Percentiles rank a stretch among this genome's conserved stretches.
Conservation (phyloP, 108 stramenopile genomes). For the Fragilariopsis cylindrus region DNA sequence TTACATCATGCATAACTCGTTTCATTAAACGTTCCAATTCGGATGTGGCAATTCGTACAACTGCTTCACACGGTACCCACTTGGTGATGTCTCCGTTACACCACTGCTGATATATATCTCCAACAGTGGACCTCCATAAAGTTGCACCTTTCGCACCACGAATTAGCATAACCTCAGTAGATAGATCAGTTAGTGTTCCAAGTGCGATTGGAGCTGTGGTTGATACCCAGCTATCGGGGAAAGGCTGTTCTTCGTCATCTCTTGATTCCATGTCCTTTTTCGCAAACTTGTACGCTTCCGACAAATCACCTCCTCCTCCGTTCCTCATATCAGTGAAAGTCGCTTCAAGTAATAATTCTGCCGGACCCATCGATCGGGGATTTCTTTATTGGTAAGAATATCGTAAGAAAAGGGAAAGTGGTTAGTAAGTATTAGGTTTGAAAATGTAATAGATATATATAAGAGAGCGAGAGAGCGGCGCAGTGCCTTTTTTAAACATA, state of each 20-base stretch:
- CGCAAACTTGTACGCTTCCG: constrained; percentile 66
- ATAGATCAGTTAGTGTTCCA: constrained; percentile 76
- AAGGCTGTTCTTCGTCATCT: constrained; percentile 57
- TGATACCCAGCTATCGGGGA: constrained; percentile 89
- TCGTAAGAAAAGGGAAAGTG: not conserved
- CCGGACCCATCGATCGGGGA: constrained; percentile 66
- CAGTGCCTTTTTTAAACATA: not conserved
- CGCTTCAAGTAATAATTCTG: constrained; percentile 84
- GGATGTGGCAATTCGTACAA: constrained; percentile 66
- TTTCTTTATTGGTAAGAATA: constrained; percentile 5
- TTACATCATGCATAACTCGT: constrained; percentile 34
- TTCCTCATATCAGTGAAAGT: constrained; percentile 85
- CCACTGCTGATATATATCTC: constrained; percentile 54
- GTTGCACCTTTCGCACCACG: constrained; percentile 54
- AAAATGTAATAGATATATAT: not conserved
- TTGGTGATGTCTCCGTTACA: constrained; percentile 45
- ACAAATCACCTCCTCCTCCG: constrained; percentile 84
- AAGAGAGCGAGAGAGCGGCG: not conserved
- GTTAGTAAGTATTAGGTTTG: not conserved
- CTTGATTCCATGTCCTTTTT: constrained; percentile 44
- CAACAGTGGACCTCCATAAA: constrained; percentile 58
- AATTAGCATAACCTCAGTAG: constrained; percentile 45
- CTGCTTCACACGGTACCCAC: constrained; percentile 86
- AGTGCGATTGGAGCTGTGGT: constrained; percentile 82
- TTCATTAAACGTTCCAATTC: constrained; percentile 61